Conservation (phyloP, 495 filamentous ascomycete species). For the Diplogelasinospora grovesii region DNA sequence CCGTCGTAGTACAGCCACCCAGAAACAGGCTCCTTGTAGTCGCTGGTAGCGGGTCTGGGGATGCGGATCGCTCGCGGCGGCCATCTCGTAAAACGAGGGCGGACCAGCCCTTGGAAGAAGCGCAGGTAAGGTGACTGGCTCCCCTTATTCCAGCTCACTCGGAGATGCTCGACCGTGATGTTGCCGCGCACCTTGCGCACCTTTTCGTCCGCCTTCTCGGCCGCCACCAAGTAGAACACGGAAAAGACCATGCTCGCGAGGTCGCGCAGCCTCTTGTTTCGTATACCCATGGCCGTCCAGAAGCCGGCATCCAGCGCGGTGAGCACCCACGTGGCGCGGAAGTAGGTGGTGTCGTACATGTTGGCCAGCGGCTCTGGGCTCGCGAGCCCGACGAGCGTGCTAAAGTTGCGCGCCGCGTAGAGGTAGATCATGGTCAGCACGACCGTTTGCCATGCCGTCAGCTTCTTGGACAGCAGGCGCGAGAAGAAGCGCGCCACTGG, state of each 20-base stretch:
- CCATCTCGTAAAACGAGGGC: constrained; percentile 74
- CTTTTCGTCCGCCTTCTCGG: constrained; percentile 94
- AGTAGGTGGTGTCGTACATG: constrained; percentile 90
- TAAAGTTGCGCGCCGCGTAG: constrained; percentile 87
- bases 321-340: constrained; percentile 94
- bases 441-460: constrained; percentile 85
- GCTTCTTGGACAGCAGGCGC: constrained; percentile 49
- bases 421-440: constrained; percentile 86
- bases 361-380: constrained; percentile 90
- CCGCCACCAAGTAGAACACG: constrained; percentile 83
- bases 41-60: constrained; percentile 65
- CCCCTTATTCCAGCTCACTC: constrained; percentile 92
- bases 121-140: constrained; percentile 71
- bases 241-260: constrained; percentile 75
- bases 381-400: constrained; percentile 83
- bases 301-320: constrained; percentile 94
- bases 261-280: constrained; percentile 74
- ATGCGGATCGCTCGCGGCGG: constrained; percentile 76
- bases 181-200: constrained; percentile 83
- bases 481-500: constrained; percentile 69
- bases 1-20: constrained; percentile 96
- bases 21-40: constrained; percentile 73
- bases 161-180: constrained; percentile 84
- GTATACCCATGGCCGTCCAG: constrained; percentile 95
- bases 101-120: constrained; percentile 58